Evolutionary conservation across 1,284 basidiomycete species (phyloP), one percentile per base, ranked within the genome.

Genomic region (Ceratobasidium sp.): DNA sequence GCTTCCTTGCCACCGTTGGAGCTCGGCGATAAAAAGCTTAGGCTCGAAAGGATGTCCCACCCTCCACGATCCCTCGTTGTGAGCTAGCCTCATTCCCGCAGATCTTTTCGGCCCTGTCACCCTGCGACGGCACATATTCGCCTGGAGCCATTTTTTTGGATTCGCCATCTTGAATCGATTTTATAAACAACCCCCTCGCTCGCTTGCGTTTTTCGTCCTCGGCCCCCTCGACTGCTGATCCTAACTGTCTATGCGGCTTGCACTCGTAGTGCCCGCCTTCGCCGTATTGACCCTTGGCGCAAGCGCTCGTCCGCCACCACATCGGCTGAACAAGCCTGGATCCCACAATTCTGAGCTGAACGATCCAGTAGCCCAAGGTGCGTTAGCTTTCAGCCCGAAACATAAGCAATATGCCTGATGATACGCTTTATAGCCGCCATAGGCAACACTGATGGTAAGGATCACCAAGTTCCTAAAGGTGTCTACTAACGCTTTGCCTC

Each of bases 321-420:
- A 69, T 21, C 51, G 66, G 23, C 6, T 69, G 12, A 69, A 69
- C n/a, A 69, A 69, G 28, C 53, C 53, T 5, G 66, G 66, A 38
- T 69, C 66, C 18, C 53, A 69, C 18, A 54, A 69, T 38, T 69
- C 66, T 6, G 40, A 69, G 42, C 42, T 69, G 21, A 69, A 69
- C 42, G 66, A 69, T 49, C 66, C 66, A 46, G 38, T 36, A 28
- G 66, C 66, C 8, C 66, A 69, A 59, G 42, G 66, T 69, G 58
- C 14, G 54, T 48, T 36, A 3, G 25, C 12, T 8, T 59, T 44
- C 46, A 23, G 5, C 5, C 6, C 28, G 21, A 7, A 42, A 28
- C 4, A 36, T n/a, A 36, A 11, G 23, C 9, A 53, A 36, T 3
- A 9, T 53, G 9, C 36, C 64, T 54, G 23, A 54, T 30, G 25